Base-by-base conservation (phyloP, 2,329 filamentous ascomycete genomes). In the Scolecobasidium constrictum region DNA sequence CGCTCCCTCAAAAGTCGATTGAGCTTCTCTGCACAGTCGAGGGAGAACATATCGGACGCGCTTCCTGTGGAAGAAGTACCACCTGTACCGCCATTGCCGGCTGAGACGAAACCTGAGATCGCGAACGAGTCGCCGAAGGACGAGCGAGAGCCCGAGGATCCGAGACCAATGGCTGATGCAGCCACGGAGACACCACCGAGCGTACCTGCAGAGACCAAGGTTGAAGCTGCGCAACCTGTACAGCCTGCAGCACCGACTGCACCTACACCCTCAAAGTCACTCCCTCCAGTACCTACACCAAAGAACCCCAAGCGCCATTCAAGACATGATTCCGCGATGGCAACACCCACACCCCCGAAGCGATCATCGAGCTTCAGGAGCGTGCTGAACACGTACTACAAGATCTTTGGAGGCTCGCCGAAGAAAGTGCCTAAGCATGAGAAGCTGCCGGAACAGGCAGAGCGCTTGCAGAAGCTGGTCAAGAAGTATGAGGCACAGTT, bases 341-440 rank as follows among this genome's bases (percentile, higher is more conserved):
- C 21, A 37, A 16, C 33, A 42, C 23, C 31, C 33, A n/a, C 16
- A 33, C 13, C 33, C 19, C 40, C 40, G 3, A 36, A 15, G 19
- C 17, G 33, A 26, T 35, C 40, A 5, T 42, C 40, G 4, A 35
- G 31, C 23, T 20, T 42, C 26, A 35, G 34, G 20, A 42, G 34
- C 33, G 40, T 42, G 4, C 31, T 42, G 3, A 42, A 42, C 9
- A 31, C 42, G 13, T 44, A 44, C 20, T 44, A 44, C 42, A 44
- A 44, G 18, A 44, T 38, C 13, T 44, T 44, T 26, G 36, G 36
- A 38, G 42, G 42, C 31, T 34, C 35, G n/a, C 21, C 35, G 15
- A 38, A 21, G n/a, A 38, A 38, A 26, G 20, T 22, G 4, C 36
- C 42, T 31, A 17, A 16, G n/a, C 7, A 20, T 16, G 42, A 39